These are phyloP conservation scores for Nidularia pulvinata DNA, from an alignment of 768 basidiomycete genomes.

Conservation along the genomic window DNA sequence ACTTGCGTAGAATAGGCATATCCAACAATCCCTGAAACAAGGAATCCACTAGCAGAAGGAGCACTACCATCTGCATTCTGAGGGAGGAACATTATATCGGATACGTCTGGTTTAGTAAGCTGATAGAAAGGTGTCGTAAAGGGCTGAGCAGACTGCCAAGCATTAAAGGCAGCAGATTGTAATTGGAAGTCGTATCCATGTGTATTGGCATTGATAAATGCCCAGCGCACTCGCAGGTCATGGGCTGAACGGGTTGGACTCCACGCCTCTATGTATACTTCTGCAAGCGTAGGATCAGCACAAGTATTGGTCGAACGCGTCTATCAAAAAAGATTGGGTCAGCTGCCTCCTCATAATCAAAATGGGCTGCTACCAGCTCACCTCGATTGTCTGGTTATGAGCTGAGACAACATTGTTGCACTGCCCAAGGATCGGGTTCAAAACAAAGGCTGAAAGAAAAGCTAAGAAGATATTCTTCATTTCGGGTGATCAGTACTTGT, in stretches of 20 bases:
- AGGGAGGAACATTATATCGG: background rate
- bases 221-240: background rate
- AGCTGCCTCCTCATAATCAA: too few relatives aligned
- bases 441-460: too few relatives aligned
- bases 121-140: background rate
- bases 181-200: background rate
- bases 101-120: background rate
- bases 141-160: background rate
- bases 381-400: too few relatives aligned
- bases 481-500: too few relatives aligned
- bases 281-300: background rate
- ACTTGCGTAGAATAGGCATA: slow-evolving; percentile 7
- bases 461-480: too few relatives aligned
- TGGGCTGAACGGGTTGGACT: background rate
- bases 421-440: too few relatives aligned
- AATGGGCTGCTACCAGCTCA: too few relatives aligned
- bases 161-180: background rate
- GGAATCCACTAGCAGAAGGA: background rate
- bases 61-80: background rate
- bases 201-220: background rate
- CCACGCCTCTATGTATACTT: background rate
- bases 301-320: background rate
- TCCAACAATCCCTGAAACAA: background rate
- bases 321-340: too few relatives aligned
- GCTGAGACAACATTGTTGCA: too few relatives aligned